Percentiles rank a stretch among this genome's conserved stretches.
Conservation (phyloP, 1,284 basidiomycete genomes). For the Moesziomyces antarcticus region DNA sequence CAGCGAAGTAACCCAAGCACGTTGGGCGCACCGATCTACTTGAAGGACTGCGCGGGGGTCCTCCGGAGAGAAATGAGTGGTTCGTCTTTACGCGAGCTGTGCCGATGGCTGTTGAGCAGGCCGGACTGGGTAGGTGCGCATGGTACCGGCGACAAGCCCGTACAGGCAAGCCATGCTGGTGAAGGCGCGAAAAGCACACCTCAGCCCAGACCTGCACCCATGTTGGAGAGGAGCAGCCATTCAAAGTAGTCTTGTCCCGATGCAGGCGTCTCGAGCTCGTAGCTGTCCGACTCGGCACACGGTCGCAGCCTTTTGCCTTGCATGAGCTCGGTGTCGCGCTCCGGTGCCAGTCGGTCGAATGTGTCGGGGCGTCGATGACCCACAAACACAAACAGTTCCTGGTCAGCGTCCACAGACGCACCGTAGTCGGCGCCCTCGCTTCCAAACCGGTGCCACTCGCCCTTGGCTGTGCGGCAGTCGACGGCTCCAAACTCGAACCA, state of each 20-base stretch:
- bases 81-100: constrained; percentile 2
- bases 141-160: not conserved
- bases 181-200: not conserved
- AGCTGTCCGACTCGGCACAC: constrained; percentile 8
- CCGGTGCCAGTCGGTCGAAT: constrained; percentile 40
- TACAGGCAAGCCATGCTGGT: too few relatives aligned
- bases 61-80: too few relatives aligned
- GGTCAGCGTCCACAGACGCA: constrained; percentile 32
- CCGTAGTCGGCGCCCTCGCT: constrained; percentile 26
- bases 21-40: not conserved
- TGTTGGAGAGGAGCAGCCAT: constrained; percentile 49
- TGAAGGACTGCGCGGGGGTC: not conserved
- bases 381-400: constrained; percentile 57
- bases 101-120: constrained; percentile 20
- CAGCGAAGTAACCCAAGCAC: not conserved
- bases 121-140: constrained; percentile 27
- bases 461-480: constrained; percentile 23
- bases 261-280: constrained; percentile 20
- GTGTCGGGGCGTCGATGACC: constrained; percentile 45
- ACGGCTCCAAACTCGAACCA: constrained; percentile 82
- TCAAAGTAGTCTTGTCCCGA: constrained; percentile 52
- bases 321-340: constrained; percentile 50
- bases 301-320: constrained; percentile 41
- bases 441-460: constrained; percentile 36
- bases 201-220: constrained; percentile 38